Evolutionary conservation across 345 rosid genomes (phyloP).

Genomic region (Kernera saxatilis): DNA sequence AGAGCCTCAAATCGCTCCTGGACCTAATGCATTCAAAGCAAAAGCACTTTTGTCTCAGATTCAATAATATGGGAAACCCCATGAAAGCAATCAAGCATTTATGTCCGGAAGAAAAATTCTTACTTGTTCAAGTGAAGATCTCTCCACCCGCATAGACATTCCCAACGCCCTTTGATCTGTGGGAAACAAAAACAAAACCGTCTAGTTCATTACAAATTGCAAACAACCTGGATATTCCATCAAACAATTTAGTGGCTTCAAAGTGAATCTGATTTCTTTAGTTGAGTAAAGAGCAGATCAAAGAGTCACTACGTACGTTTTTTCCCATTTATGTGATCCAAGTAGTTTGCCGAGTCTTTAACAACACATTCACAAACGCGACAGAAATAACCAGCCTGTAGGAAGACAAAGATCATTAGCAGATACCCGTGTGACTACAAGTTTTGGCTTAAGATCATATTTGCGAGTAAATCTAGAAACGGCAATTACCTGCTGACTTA

Average conservation of each 20-base stretch:
- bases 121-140: conserved; percentile 89
- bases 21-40: conserved; percentile 45
- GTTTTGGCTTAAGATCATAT: background rate
- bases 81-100: conserved; percentile 2
- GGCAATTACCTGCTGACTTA: conserved; percentile 84
- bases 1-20: conserved; percentile 79
- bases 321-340: conserved; percentile 98
- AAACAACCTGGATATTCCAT: conserved; percentile 1
- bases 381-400: conserved; percentile 95
- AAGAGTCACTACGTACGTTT: conserved; percentile 55
- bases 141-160: conserved; percentile 96
- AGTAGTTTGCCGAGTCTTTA: conserved; percentile 98
- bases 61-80: background rate
- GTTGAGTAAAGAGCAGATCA: background rate
- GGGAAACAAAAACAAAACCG: background rate
- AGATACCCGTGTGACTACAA: background rate
- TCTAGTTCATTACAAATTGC: background rate
- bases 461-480: background rate
- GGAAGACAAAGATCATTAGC: conserved; percentile 15
- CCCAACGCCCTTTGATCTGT: conserved; percentile 98
- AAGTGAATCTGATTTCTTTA: background rate
- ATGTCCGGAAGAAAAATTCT: background rate
- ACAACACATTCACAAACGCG: conserved; percentile 95
- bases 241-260: background rate
- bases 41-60: background rate